Base-by-base conservation (phyloP, 192 early-diverging fungal genomes). In the Backusella sp. region DNA sequence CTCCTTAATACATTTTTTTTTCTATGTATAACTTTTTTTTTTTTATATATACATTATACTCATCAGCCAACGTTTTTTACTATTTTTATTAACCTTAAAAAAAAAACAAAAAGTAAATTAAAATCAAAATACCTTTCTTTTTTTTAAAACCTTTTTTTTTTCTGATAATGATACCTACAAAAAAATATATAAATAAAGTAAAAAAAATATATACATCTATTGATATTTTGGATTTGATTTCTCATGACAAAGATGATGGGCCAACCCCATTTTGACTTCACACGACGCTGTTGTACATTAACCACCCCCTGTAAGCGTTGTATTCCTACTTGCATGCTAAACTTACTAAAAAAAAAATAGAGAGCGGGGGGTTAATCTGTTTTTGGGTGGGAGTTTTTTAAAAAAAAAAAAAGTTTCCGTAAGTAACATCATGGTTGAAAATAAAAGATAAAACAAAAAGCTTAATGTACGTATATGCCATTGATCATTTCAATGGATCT, bases 351-450 rank as follows among this genome's bases (percentile, higher is more conserved):
- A 56, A 56, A n/a, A n/a, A 56, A 56, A 56, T 23, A 23, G 53
- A 56, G 53, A 46, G 44, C 15, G 7, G 53, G 53, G 53, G 21
- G 53, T 56, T 56, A 56, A 56, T 56, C 26, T 56, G 53, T 56
- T 56, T 56, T 23, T 56, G 53, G 53, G 53, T 56, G 53, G 21
- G 53, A 56, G 21, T 21, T 56, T n/a, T n/a, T n/a, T n/a, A n/a
- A 56, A 56, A 56, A 56, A 56, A 56, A 32, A 53, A 56, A 56
- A 56, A 56, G 21, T 56, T 56, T 56, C 53, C 53, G 53, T 56
- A 56, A 56, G n/a, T 19, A 17, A 56, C 2, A 56, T 56, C 23
- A 56, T 23, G 53, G 53, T 56, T 56, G 53, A 26, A 56, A 56
- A 56, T 56, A 21, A 56, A 56, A 56, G 53, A 56, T 56, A 26